phyloP scores from a whole-genome alignment of 805 yeast genomes.

The Metschnikowia borealis region DNA sequence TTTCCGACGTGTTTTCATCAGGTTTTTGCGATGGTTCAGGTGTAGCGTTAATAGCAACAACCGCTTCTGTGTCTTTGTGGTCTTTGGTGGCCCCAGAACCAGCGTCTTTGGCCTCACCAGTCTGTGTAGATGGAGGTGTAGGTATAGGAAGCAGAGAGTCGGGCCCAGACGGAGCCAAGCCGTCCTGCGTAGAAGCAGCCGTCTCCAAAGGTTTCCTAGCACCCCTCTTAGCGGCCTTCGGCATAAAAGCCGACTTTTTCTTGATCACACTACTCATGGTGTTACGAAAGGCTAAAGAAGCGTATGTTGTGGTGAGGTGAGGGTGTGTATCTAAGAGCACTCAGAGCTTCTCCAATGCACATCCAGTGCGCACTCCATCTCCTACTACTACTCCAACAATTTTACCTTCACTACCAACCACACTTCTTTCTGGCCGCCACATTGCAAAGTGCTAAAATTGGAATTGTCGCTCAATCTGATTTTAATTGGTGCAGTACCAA shows the following conservation, averaged over 20 bases:
- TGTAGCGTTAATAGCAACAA: too few relatives aligned
- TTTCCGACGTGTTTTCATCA: too few relatives aligned
- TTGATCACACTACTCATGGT: slow-evolving; percentile 46
- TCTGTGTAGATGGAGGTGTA: not conserved
- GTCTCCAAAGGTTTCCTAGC: slow-evolving; percentile 17
- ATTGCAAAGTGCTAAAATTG: too few relatives aligned
- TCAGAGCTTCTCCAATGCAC: too few relatives aligned
- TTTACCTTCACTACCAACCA: too few relatives aligned
- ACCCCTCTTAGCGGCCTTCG: slow-evolving; percentile 40
- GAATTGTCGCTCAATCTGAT: too few relatives aligned
- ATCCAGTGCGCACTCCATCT: too few relatives aligned
- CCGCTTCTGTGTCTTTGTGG: too few relatives aligned
- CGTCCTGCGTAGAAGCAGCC: slow-evolving; percentile 17
- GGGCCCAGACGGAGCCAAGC: not conserved
- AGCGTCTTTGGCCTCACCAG: not conserved
- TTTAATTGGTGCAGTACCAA: too few relatives aligned
- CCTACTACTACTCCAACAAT: too few relatives aligned
- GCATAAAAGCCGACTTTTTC: slow-evolving; percentile 60
- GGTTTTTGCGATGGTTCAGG: too few relatives aligned
- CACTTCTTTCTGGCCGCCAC: too few relatives aligned
- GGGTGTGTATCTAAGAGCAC: not conserved
- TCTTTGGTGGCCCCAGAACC: not conserved
- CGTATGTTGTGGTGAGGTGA: not conserved
- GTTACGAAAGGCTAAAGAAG: not conserved
- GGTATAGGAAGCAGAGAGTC: slow-evolving; percentile 2